Conservation (phyloP, 352 stramenopile species). For the Paralagenidium karlingii region DNA sequence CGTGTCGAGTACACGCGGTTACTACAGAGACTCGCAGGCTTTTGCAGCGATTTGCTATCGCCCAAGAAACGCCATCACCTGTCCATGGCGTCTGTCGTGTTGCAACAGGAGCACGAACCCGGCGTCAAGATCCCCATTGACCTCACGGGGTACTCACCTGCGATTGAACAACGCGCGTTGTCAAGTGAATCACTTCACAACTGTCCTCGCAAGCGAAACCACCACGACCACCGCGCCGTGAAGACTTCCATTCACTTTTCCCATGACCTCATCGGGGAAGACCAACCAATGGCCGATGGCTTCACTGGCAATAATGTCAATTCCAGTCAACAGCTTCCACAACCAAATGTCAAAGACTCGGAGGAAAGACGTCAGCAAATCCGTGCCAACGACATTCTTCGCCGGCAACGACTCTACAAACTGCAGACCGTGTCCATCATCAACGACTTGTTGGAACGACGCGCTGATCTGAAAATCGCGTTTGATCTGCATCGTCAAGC, state of each 20-base stretch:
- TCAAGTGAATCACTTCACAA: conserved; percentile 40
- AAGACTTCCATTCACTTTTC: conserved; percentile 45
- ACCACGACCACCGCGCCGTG: conserved; percentile 42
- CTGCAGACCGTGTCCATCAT: conserved; percentile 37
- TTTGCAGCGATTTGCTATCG: conserved; percentile 56
- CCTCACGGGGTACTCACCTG: no score
- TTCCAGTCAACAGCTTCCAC: background rate
- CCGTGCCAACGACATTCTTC: conserved; percentile 2
- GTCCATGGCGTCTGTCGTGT: conserved; percentile 50
- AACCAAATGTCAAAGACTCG: no score
- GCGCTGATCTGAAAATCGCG: conserved; percentile 54
- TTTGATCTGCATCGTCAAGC: conserved; percentile 46
- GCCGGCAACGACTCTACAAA: conserved; percentile 11
- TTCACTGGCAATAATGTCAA: conserved; percentile 5
- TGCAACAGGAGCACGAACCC: conserved; percentile 36
- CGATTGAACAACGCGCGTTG: no score
- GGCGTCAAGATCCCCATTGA: conserved; percentile 9
- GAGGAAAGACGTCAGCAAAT: background rate
- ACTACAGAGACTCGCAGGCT: conserved; percentile 20
- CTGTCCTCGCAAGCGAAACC: conserved; percentile 39
- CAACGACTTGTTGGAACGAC: conserved; percentile 55
- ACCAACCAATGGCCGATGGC: conserved; percentile 15
- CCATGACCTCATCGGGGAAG: no score
- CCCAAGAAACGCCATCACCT: conserved; percentile 56
- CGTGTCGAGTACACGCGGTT: conserved; percentile 31